phyloP scores from a whole-genome alignment of 2,329 filamentous ascomycete species.

The Tolypocladium pustulatum region DNA sequence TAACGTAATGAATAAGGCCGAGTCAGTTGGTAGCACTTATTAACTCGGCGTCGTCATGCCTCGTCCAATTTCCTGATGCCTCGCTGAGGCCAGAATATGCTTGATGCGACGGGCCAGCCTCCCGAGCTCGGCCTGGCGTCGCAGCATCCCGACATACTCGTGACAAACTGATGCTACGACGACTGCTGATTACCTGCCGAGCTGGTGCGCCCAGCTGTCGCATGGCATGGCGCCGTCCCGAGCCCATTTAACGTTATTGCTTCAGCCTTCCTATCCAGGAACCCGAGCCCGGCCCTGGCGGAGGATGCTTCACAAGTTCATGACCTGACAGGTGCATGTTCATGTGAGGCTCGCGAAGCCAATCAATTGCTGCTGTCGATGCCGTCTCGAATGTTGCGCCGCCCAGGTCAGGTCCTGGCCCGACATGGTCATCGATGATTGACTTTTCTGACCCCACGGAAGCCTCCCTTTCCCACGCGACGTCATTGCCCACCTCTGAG shows the following conservation, averaged over 20 bases:
- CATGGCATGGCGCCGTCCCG: not conserved
- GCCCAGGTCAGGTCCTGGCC: no score
- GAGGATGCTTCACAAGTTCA: not conserved
- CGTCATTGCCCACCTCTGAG: not conserved
- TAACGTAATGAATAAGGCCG: constrained; percentile 35
- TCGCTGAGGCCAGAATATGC: not conserved
- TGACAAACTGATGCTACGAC: constrained; percentile 4
- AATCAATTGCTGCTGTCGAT: not conserved
- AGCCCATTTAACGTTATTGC: not conserved
- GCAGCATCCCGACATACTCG: not conserved
- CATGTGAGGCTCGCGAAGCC: not conserved
- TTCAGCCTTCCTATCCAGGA: not conserved
- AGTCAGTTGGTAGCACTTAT: constrained; percentile 12
- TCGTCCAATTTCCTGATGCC: not conserved
- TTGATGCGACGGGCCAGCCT: not conserved
- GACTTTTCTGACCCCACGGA: not conserved
- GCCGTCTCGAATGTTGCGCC: no score
- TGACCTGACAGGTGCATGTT: not conserved
- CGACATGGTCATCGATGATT: not conserved
- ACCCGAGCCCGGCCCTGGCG: not conserved
- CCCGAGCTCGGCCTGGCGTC: not conserved
- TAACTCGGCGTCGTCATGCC: not conserved
- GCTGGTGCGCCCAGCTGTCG: not conserved
- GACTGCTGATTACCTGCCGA: not conserved
- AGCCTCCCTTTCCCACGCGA: not conserved